A percentile compares a stretch with the other conserved stretches of the same genome.
These are phyloP conservation scores for Ophiostoma novo-ulmi DNA, from an alignment of 2,329 filamentous ascomycete species.

Conservation along the genomic window DNA sequence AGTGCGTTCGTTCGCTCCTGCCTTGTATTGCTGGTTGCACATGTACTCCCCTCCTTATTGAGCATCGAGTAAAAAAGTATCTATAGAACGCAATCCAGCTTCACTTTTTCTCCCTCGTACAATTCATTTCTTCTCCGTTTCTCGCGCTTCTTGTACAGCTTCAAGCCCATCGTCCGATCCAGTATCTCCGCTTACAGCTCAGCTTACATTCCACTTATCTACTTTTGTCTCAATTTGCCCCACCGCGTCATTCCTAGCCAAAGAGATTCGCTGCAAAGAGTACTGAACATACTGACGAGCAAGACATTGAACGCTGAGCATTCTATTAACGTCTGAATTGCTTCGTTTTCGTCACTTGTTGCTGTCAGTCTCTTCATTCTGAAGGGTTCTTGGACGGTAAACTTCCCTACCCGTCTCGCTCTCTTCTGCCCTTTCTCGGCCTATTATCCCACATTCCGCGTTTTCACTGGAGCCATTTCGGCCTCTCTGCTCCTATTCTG, in stretches of 20 bases:
- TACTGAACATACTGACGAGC: not conserved
- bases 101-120: not conserved
- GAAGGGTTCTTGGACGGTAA: not conserved
- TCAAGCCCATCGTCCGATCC: not conserved
- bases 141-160: not conserved
- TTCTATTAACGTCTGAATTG: not conserved
- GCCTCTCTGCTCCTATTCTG: not conserved
- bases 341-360: not conserved
- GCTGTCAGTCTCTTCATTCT: not conserved
- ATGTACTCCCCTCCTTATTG: not conserved
- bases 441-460: not conserved
- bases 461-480: not conserved
- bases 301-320: too few relatives aligned
- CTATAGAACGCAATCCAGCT: not conserved
- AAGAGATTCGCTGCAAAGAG: constrained; percentile 2
- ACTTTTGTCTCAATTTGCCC: not conserved
- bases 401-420: not conserved
- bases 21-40: not conserved
- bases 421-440: not conserved
- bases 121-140: not conserved
- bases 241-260: constrained; percentile 12
- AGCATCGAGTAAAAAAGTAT: not conserved
- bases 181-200: not conserved
- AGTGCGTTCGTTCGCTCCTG: not conserved
- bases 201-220: constrained; percentile 8